Percentiles rank a stretch among this genome's conserved stretches.
These are phyloP conservation scores for Microsporum canis DNA, from an alignment of 2,329 filamentous ascomycete species.

Conservation along the genomic window DNA sequence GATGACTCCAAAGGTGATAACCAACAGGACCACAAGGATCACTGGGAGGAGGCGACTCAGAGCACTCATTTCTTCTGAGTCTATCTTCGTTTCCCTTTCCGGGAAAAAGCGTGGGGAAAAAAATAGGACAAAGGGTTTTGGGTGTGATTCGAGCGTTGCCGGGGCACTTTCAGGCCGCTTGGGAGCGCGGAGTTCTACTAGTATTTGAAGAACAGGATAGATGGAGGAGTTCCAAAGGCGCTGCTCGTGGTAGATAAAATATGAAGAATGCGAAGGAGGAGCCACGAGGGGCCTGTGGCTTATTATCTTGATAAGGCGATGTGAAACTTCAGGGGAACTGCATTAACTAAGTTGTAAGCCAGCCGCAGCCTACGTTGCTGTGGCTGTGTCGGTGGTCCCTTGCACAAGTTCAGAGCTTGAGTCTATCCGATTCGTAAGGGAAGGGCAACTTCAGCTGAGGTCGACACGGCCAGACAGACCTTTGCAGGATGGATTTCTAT, in stretches of 20 bases:
- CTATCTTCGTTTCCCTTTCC: background rate
- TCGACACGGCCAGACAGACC: background rate
- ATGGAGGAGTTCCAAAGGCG: background rate
- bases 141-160: background rate
- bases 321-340: background rate
- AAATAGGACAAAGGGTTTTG: background rate
- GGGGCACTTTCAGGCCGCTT: background rate
- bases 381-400: background rate
- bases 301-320: background rate
- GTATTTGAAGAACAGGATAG: background rate
- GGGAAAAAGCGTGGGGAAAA: background rate
- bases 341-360: background rate
- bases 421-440: background rate
- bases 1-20: conserved; percentile 41
- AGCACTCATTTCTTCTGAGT: conserved; percentile 2
- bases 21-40: conserved; percentile 44
- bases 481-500: too few species aligned
- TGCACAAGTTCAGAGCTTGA: background rate
- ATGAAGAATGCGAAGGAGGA: background rate
- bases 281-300: background rate
- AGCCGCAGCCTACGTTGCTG: background rate
- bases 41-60: conserved; percentile 40
- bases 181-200: background rate
- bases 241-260: background rate
- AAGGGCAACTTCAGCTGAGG: background rate